Evolutionary conservation across 345 rosid species (phyloP).

Genomic region (Geranium rotundifolium): DNA sequence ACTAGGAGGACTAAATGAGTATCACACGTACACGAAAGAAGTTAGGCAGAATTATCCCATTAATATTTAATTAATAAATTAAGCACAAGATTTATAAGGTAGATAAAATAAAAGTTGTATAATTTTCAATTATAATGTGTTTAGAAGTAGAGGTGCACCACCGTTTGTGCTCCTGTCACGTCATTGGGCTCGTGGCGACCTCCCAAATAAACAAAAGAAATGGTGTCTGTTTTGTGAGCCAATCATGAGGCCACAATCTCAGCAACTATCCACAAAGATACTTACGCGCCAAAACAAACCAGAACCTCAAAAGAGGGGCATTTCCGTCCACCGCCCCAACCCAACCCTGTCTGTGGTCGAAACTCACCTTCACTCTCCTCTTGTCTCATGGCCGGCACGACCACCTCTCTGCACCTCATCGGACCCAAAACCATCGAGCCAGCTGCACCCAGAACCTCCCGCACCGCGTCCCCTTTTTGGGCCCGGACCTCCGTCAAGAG

Average conservation of each 20-base stretch:
- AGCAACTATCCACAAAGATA: background rate
- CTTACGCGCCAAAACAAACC: background rate
- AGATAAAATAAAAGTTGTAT: too few species aligned
- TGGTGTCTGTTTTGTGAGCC: background rate
- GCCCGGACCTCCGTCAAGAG: slow-evolving; percentile 33
- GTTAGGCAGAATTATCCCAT: too few species aligned
- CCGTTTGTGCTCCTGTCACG: too few species aligned
- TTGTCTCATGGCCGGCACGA: slow-evolving; percentile 56
- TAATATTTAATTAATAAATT: too few species aligned
- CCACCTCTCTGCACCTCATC: slow-evolving; percentile 30
- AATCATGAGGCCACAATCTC: background rate
- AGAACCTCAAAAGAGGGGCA: background rate
- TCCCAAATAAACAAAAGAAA: too few species aligned
- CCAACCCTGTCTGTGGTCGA: background rate
- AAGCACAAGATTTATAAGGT: too few species aligned
- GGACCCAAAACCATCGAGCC: slow-evolving; percentile 30
- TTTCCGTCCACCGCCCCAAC: background rate
- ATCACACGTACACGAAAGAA: too few species aligned
- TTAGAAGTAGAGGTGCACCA: too few species aligned
- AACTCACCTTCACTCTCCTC: background rate
- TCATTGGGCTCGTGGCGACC: too few species aligned
- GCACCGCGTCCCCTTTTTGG: slow-evolving; percentile 35
- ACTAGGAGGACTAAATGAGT: too few species aligned
- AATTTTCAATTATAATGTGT: too few species aligned
- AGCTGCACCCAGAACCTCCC: slow-evolving; percentile 17